Conservation (phyloP, 1,284 basidiomycete species). For the Sporisorium iseilematis-ciliati region DNA sequence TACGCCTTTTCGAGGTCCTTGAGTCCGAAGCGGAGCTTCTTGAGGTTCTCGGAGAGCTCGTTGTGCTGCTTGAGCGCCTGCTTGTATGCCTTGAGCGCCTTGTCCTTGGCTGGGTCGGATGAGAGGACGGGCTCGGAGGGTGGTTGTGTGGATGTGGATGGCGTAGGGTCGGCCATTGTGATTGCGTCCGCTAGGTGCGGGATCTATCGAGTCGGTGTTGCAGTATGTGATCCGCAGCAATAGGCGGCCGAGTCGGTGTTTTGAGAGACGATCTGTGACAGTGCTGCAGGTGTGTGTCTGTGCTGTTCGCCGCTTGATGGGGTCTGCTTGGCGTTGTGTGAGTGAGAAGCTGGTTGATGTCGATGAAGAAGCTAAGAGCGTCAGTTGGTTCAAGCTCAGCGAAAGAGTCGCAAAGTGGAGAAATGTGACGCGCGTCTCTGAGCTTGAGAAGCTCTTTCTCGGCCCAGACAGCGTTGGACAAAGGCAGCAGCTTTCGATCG, state of each 20-base stretch:
- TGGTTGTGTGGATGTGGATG: conserved; percentile 45
- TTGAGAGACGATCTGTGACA: background rate
- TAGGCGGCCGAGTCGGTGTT: background rate
- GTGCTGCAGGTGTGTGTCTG: background rate
- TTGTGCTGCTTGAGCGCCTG: conserved; percentile 72
- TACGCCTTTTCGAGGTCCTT: conserved; percentile 89
- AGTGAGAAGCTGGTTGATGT: background rate
- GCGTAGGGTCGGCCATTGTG: conserved; percentile 54
- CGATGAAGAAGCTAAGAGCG: background rate
- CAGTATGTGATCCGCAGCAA: background rate
- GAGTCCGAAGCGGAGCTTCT: conserved; percentile 64
- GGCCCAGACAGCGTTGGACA: conserved; percentile 24
- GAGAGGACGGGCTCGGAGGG: conserved; percentile 47
- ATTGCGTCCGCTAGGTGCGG: too few relatives aligned
- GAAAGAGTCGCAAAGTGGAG: conserved; percentile 24
- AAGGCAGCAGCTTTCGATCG: conserved; percentile 4
- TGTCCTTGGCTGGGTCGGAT: conserved; percentile 58
- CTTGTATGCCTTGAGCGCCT: conserved; percentile 64
- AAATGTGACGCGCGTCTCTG: conserved; percentile 41
- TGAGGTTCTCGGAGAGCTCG: conserved; percentile 68
- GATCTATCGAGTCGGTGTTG: background rate
- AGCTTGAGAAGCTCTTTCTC: background rate
- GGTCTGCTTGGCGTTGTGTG: background rate
- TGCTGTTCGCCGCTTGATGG: background rate
- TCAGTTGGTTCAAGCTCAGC: conserved; percentile 1